Evolutionary conservation across 106 monocot genomes (phyloP).

Genomic region (Narthecium ossifragum): DNA sequence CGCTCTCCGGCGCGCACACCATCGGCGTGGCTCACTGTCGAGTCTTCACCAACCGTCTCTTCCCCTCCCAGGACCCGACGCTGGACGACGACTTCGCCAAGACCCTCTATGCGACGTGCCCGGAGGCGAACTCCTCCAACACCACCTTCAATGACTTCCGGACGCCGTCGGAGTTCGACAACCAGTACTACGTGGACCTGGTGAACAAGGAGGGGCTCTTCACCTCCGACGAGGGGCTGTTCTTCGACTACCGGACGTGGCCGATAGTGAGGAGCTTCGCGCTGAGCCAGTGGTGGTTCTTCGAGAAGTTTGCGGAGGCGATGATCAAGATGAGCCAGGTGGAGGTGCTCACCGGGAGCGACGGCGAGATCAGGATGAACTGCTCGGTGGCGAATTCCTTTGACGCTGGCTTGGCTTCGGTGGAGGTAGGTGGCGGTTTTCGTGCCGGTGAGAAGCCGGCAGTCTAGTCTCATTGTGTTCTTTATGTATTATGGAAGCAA

Average conservation of each 20-base stretch:
- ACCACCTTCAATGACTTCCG: slow-evolving; percentile 36
- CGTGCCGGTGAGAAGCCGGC: no score
- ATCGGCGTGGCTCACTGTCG: slow-evolving; percentile 48
- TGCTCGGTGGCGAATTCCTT: slow-evolving; percentile 35
- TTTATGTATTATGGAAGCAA: no score
- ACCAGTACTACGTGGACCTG: slow-evolving; percentile 62
- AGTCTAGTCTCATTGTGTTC: no score
- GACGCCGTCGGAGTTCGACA: slow-evolving; percentile 48
- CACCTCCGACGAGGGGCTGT: slow-evolving; percentile 55
- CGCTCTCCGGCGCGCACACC: slow-evolving; percentile 56
- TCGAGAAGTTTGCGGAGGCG: slow-evolving; percentile 44
- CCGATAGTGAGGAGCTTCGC: slow-evolving; percentile 28
- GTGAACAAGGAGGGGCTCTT: slow-evolving; percentile 50
- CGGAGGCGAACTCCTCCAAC: slow-evolving; percentile 16
- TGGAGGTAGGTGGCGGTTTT: no score
- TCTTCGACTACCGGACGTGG: slow-evolving; percentile 28
- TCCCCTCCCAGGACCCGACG: slow-evolving; percentile 28
- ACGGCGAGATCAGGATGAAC: slow-evolving; percentile 44
- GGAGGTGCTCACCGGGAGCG: slow-evolving; percentile 30
- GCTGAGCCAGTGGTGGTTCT: slow-evolving; percentile 27
- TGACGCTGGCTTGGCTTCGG: no score
- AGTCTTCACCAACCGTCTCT: slow-evolving; percentile 52
- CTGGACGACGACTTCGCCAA: slow-evolving; percentile 34
- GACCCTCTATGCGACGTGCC: slow-evolving; percentile 33
- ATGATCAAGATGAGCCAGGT: slow-evolving; percentile 59